A percentile compares a stretch with the other conserved stretches of the same genome.
phyloP scores from a whole-genome alignment of 2,329 filamentous ascomycete species.

The Epichloe sylvatica region DNA sequence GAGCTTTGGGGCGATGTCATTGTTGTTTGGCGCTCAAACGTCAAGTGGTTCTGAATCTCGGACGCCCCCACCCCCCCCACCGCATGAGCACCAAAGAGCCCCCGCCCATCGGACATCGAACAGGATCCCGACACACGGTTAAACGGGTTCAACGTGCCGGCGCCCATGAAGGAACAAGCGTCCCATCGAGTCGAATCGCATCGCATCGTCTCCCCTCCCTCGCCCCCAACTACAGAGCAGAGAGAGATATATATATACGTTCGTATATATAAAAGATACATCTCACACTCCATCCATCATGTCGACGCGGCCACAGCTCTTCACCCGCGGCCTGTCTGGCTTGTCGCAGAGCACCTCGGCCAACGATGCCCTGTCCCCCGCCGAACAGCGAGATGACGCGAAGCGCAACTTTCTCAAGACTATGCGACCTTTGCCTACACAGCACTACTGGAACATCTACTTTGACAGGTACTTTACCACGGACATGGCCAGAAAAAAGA shows the following conservation, averaged over 20 bases:
- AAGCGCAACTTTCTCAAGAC: slow-evolving; percentile 73
- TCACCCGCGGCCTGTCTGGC: slow-evolving; percentile 49
- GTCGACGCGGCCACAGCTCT: slow-evolving; percentile 42
- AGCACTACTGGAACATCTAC: slow-evolving; percentile 68
- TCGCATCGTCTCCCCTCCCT: not conserved
- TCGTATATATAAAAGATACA: not conserved
- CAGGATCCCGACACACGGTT: too few relatives aligned
- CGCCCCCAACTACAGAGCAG: not conserved
- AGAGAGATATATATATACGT: too few relatives aligned
- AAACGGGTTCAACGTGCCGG: too few relatives aligned
- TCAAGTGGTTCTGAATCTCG: too few relatives aligned
- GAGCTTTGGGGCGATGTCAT: too few relatives aligned
- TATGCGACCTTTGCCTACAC: slow-evolving; percentile 57
- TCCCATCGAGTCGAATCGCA: not conserved
- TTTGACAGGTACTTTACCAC: slow-evolving; percentile 37
- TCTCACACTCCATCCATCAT: slow-evolving; percentile 24
- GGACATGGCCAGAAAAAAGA: too few relatives aligned
- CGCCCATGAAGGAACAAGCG: too few relatives aligned
- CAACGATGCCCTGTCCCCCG: slow-evolving; percentile 51
- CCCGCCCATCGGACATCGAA: too few relatives aligned
- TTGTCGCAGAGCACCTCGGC: slow-evolving; percentile 45
- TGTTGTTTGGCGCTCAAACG: too few relatives aligned
- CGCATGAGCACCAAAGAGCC: too few relatives aligned
- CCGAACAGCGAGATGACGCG: slow-evolving; percentile 60
- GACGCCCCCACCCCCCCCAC: too few relatives aligned